Percentiles rank a stretch among this genome's conserved stretches.
Evolutionary conservation across 1,284 basidiomycete genomes (phyloP).

Genomic region (Leccinum pachyderme): DNA sequence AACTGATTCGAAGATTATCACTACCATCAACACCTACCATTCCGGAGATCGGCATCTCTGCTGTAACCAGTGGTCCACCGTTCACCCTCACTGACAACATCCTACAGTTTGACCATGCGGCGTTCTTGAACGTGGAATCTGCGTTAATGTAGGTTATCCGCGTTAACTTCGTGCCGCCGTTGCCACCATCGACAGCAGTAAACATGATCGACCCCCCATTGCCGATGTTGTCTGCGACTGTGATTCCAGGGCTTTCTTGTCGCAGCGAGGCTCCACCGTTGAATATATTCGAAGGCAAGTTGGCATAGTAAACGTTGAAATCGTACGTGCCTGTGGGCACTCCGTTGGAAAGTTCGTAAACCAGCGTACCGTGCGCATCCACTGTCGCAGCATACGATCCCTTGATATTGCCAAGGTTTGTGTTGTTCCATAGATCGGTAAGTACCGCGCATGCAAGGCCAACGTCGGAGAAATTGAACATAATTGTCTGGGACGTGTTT

Average conservation of each 20-base stretch:
- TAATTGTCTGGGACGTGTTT: background rate
- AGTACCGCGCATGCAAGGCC: constrained; percentile 4
- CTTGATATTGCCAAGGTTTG: background rate
- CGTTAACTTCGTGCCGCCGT: constrained; percentile 5
- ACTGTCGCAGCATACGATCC: background rate
- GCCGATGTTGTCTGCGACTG: constrained; percentile 3
- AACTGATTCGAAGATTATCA: background rate
- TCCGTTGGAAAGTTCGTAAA: constrained; percentile 6
- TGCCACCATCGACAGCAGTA: constrained; percentile 8
- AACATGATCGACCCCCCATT: constrained; percentile 7
- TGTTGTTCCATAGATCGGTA: constrained; percentile 5
- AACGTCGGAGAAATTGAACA: constrained; percentile 7
- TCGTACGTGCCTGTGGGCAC: background rate
- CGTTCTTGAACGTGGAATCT: constrained; percentile 9
- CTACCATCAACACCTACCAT: constrained; percentile 4
- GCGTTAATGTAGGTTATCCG: constrained; percentile 12
- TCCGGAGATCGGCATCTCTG: constrained; percentile 12
- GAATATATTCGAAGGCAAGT: background rate
- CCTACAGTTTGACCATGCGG: constrained; percentile 10
- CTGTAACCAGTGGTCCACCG: background rate
- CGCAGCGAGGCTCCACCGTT: background rate
- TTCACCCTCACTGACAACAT: constrained; percentile 8
- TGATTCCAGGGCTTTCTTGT: background rate
- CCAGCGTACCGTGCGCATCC: constrained; percentile 2
- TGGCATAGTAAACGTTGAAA: background rate